phyloP scores from a whole-genome alignment of 2,329 filamentous ascomycete species.

The Scedosporium minutisporum region DNA sequence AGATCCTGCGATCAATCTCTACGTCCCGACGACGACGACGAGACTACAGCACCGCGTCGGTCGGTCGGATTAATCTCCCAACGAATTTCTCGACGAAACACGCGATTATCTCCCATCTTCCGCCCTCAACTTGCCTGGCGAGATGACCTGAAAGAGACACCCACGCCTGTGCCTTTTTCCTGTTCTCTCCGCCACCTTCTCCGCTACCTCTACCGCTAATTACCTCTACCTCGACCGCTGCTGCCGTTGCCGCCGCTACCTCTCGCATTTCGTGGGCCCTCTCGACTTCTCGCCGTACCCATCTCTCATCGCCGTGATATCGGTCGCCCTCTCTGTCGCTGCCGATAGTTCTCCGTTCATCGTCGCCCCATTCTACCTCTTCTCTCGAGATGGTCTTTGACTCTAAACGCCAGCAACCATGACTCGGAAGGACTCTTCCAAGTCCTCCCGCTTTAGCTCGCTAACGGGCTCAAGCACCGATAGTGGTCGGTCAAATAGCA shows the following conservation, averaged over 20 bases:
- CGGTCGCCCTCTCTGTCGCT: too few species aligned
- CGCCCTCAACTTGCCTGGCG: neutral
- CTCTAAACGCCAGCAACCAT: conserved; percentile 34
- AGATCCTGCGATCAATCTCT: too few species aligned
- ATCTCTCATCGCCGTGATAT: neutral
- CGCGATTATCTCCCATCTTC: neutral
- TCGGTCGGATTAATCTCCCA: too few species aligned
- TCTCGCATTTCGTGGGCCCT: neutral
- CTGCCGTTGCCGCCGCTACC: neutral
- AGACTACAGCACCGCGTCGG: too few species aligned
- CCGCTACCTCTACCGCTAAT: neutral
- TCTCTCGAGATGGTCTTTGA: neutral
- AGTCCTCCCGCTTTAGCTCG: conserved; percentile 53
- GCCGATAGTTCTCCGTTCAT: neutral
- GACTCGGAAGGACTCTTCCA: conserved; percentile 56
- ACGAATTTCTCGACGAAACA: neutral
- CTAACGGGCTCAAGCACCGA: conserved; percentile 55
- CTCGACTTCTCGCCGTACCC: neutral
- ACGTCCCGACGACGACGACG: too few species aligned
- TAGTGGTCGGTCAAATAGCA: conserved; percentile 58
- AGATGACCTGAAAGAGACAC: neutral
- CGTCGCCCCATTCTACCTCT: neutral
- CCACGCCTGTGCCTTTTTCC: neutral
- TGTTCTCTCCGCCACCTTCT: neutral
- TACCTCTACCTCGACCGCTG: neutral